Percentiles rank a stretch among this genome's conserved stretches.
Evolutionary conservation across 2,329 filamentous ascomycete genomes (phyloP).

Genomic region (Xylogone sp.): DNA sequence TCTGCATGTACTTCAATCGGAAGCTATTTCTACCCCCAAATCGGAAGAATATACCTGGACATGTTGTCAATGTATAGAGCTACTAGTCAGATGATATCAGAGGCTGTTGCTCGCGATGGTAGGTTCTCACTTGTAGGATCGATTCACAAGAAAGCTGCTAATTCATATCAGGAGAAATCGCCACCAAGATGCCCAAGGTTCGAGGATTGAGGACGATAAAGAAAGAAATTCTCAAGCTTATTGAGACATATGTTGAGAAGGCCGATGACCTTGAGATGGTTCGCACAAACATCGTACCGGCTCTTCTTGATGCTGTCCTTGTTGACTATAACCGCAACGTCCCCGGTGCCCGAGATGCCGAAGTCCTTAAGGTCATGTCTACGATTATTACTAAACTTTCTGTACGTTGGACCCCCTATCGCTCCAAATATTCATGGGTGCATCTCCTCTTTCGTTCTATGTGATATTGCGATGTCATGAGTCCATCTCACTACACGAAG

Average conservation of each 20-base stretch:
- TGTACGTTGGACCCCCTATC: conserved; percentile 62
- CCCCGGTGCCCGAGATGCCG: conserved; percentile 88
- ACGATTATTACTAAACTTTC: conserved; percentile 95
- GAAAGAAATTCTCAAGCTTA: conserved; percentile 97
- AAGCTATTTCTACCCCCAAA: conserved; percentile 96
- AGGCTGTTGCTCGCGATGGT: conserved; percentile 84
- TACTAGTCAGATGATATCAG: conserved; percentile 93
- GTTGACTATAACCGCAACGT: conserved; percentile 98
- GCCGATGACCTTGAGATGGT: conserved; percentile 94
- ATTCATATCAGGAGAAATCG: conserved; percentile 66
- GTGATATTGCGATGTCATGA: conserved; percentile 10
- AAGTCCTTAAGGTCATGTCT: conserved; percentile 96
- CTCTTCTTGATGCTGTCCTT: conserved; percentile 87
- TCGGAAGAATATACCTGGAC: conserved; percentile 94
- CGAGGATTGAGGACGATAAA: conserved; percentile 95
- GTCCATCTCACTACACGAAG: conserved; percentile 2
- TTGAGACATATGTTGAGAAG: conserved; percentile 97
- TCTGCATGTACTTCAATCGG: conserved; percentile 97
- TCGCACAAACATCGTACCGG: conserved; percentile 90
- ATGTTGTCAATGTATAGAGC: conserved; percentile 99
- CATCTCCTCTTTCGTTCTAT: conserved; percentile 20
- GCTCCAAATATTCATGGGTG: conserved; percentile 43
- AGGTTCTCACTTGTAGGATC: conserved; percentile 21
- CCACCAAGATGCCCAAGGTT: conserved; percentile 96
- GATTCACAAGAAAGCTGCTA: conserved; percentile 19